These are phyloP conservation scores for Candida fluviatilis DNA, from an alignment of 805 yeast genomes.

Conservation along the genomic window DNA sequence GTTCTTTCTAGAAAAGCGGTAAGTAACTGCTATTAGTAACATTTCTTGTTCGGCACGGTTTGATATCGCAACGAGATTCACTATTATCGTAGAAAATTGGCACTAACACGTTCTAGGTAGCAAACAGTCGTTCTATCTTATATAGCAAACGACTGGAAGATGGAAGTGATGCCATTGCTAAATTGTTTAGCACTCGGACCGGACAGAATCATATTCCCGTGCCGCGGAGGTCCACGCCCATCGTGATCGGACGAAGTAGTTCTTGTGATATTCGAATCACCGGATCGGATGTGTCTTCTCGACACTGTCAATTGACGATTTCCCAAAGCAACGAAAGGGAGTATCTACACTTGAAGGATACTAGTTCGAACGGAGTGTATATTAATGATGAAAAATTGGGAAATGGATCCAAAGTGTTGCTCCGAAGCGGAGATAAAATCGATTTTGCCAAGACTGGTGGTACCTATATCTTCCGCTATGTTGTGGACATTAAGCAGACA, in stretches of 20 bases:
- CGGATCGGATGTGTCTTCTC: slow-evolving; percentile 63
- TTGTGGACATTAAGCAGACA: slow-evolving; percentile 18
- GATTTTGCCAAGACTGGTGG: slow-evolving; percentile 52
- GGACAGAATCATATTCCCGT: slow-evolving; percentile 16
- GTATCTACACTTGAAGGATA: slow-evolving; percentile 48
- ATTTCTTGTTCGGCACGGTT: no score
- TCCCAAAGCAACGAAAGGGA: slow-evolving; percentile 21
- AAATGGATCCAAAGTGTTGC: slow-evolving; percentile 42
- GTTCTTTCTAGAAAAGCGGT: no score
- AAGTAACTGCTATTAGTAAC: no score
- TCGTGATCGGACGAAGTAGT: slow-evolving; percentile 51
- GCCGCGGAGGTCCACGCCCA: slow-evolving; percentile 17
- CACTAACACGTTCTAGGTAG: not conserved
- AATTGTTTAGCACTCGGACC: slow-evolving; percentile 16
- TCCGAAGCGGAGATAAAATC: slow-evolving; percentile 62
- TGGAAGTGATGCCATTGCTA: slow-evolving; percentile 14
- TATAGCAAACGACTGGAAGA: not conserved
- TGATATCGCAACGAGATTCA: no score
- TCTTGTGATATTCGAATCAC: slow-evolving; percentile 51
- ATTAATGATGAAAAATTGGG: slow-evolving; percentile 56
- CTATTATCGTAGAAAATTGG: no score
- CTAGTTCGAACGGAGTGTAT: slow-evolving; percentile 63
- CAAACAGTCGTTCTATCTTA: not conserved
- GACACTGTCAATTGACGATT: slow-evolving; percentile 52
- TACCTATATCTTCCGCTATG: slow-evolving; percentile 46